phyloP scores from a whole-genome alignment of 345 rosid species.

The Linum tenue region DNA sequence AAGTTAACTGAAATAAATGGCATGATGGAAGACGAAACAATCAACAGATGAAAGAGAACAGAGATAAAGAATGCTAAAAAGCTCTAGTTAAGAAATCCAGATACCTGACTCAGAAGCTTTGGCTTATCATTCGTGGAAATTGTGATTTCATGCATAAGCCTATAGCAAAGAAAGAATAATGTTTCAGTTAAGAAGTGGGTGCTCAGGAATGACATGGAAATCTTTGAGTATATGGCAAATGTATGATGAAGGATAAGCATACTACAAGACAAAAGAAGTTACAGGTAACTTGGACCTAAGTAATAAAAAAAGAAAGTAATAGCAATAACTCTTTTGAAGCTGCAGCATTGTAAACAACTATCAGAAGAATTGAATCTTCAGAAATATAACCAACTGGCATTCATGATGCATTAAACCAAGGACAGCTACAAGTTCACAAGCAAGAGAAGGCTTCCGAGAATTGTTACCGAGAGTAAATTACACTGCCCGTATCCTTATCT shows the following conservation, averaged over 20 bases:
- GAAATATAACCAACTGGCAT: neutral
- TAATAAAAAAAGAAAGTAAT: too few relatives aligned
- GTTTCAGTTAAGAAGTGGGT: neutral
- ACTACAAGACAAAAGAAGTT: neutral
- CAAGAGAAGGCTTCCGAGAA: constrained; percentile 10
- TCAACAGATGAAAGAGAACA: constrained; percentile 10
- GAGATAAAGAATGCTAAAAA: constrained; percentile 5
- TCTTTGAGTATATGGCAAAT: neutral
- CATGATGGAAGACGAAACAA: neutral
- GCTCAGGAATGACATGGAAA: neutral
- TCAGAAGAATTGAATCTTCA: neutral
- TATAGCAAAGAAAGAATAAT: constrained; percentile 12
- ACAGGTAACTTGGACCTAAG: neutral
- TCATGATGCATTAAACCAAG: neutral
- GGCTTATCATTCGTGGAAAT: constrained; percentile 59
- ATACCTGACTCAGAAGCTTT: constrained; percentile 57
- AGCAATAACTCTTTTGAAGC: neutral
- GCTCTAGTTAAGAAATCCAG: neutral
- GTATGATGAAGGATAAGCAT: neutral
- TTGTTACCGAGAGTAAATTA: constrained; percentile 26
- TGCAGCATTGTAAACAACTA: neutral
- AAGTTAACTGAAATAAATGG: neutral
- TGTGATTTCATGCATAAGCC: constrained; percentile 67
- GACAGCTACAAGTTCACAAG: constrained; percentile 10
- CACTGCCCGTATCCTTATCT: constrained; percentile 18